phyloP scores from a whole-genome alignment of 2,329 filamentous ascomycete species.

The Aspergillus intermedius region DNA sequence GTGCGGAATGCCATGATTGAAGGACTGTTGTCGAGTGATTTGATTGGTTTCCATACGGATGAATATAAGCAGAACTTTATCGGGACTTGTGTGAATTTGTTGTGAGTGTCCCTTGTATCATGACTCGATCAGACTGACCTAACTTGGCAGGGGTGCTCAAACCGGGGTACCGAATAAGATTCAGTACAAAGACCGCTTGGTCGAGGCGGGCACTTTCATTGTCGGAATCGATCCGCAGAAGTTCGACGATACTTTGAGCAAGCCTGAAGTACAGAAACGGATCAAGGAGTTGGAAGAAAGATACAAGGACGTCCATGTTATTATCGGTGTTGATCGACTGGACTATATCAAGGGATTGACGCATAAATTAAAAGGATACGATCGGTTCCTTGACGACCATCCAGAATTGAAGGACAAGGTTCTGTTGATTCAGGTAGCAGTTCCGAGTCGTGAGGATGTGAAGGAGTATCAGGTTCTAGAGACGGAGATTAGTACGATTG shows the following conservation, averaged over 20 bases:
- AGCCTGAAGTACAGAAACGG: constrained; percentile 69
- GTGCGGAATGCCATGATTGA: constrained; percentile 76
- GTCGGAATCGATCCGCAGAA: constrained; percentile 95
- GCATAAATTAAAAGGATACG: constrained; percentile 86
- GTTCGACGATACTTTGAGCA: constrained; percentile 73
- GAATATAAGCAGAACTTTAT: constrained; percentile 90
- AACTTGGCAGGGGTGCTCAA: constrained; percentile 25
- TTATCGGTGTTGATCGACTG: constrained; percentile 85
- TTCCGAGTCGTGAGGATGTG: constrained; percentile 76
- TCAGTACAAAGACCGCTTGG: constrained; percentile 72
- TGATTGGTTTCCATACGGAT: constrained; percentile 98
- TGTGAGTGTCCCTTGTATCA: constrained; percentile 44
- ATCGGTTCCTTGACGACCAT: constrained; percentile 85
- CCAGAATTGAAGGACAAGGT: constrained; percentile 93
- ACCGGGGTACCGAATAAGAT: constrained; percentile 76
- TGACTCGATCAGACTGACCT: not conserved
- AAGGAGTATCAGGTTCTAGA: constrained; percentile 93
- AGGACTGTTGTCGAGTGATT: constrained; percentile 77
- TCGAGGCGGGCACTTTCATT: constrained; percentile 83
- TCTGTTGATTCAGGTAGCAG: constrained; percentile 85
- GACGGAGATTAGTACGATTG: constrained; percentile 83
- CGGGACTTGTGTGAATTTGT: constrained; percentile 77
- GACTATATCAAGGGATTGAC: constrained; percentile 97
- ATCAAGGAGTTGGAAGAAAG: constrained; percentile 72
- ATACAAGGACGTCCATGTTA: constrained; percentile 83